Percentiles rank a stretch among this genome's conserved stretches.
phyloP scores from a whole-genome alignment of 1,139 yeast genomes.

The Geotrichum carabidarum region DNA sequence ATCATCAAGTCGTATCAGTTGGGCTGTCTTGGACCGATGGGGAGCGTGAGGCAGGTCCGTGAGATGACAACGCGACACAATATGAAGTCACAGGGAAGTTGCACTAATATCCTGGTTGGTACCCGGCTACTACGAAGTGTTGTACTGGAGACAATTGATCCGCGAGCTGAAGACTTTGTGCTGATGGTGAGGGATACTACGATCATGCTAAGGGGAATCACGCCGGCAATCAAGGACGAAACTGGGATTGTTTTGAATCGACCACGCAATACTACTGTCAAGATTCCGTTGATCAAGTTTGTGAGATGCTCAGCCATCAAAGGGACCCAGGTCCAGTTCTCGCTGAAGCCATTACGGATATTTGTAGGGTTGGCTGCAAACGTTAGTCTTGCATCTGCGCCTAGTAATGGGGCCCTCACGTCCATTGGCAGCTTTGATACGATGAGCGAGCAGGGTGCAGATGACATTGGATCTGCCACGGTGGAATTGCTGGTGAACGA shows the following conservation, averaged over 20 bases:
- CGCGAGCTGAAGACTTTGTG: conserved; percentile 12
- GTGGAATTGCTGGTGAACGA: conserved; percentile 9
- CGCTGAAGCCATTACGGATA: conserved; percentile 2
- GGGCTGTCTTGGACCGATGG: conserved; percentile 11
- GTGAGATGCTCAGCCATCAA: conserved; percentile 4
- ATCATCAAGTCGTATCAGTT: conserved; percentile 11
- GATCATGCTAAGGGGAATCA: conserved; percentile 10
- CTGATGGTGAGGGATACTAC: conserved; percentile 3
- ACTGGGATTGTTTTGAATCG: conserved; percentile 5
- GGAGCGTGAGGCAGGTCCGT: not conserved
- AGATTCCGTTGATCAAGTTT: conserved; percentile 6
- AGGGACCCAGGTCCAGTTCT: conserved; percentile 5
- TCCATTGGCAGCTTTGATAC: not conserved
- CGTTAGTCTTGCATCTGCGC: not conserved
- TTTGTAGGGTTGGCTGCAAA: conserved; percentile 6
- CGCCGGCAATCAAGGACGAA: conserved; percentile 8
- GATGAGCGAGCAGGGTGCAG: not conserved
- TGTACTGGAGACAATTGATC: conserved; percentile 12
- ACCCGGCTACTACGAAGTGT: conserved; percentile 5
- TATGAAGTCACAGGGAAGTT: not conserved
- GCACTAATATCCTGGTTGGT: not conserved
- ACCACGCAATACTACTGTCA: conserved; percentile 11
- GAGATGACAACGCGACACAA: not conserved
- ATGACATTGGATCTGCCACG: not conserved
- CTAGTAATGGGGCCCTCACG: not conserved